Evolutionary conservation across 176 grass and related monocot genomes (phyloP), one percentile per base, ranked within the genome.

Genomic region (Zizania latifolia): DNA sequence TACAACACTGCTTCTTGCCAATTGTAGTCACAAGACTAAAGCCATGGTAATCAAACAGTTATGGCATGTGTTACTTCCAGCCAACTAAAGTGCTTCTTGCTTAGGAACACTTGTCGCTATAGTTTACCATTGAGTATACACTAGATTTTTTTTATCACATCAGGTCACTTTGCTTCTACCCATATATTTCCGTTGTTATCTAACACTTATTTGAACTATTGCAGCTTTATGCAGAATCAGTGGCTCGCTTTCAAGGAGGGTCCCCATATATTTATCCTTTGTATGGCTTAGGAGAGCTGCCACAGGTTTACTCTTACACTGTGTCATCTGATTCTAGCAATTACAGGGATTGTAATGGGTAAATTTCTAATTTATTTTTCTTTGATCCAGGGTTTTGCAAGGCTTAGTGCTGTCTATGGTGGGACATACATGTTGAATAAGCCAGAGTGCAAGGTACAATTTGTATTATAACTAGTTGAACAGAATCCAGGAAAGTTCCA

Each of bases 261-360:
- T 97, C 94, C 22, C 94, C 94, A 36, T 97, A 97, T 72, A 97
- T 97, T 75, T 97, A 97, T 80, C 90, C 90, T 30, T 80, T 97
- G 26, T 97, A 97, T 87, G 94, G 94, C 4, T 69, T 97, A 76
- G 90, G 88, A 74, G 94, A 97, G 86, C 84, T 97, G n/a, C 94
- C 94, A 37, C 94, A 97, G 90, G 93, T 97, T 44, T 77, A 23
- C 24, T 68, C 31, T 65, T 54, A 56, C 17, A 64, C 28, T 16
- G 62, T 71, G 17, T 35, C 21, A 35, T 87, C 44, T n/a, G 30
- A 65, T 39, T 41, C 31, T 54, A n/a, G 4, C 10, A 59, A 38
- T 59, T 51, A 57, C 16, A 37, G 8, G 5, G 48, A 65, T 73
- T 13, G 10, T 50, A 36, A 14, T 12, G 78, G 51, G 14, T 74